Base-by-base conservation (phyloP, 345 rosid genomes). In the Firmiana major region DNA sequence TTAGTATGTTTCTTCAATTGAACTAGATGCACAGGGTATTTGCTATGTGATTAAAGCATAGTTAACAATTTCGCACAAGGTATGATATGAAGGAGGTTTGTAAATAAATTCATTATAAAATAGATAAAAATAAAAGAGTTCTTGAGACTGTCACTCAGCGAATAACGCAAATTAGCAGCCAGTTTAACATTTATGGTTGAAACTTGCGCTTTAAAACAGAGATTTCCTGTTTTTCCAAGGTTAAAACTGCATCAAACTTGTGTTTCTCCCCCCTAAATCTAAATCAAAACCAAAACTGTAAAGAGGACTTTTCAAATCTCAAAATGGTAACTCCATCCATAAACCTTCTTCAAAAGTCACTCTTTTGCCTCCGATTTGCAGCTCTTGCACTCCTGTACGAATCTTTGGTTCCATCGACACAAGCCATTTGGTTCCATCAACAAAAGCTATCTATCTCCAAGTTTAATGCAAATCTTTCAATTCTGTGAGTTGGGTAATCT, bases 401-500 rank as follows among this genome's bases (percentile, higher is more conserved):
- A 51, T 74, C 66, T 31, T 78, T 84, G 45, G 21, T 67, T 57
- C 67, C 85, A 6, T 28, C 71, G 16, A 26, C 68, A n/a, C 73
- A 73, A 48, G 15, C 76, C 63, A 34, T 71, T 78, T 84, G 45
- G 21, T 67, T 57, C 67, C 85, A 6, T 28, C 71, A n/a, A 26
- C 68, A n/a, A 75, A 73, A 48, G 15, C 76, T 58, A 34, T 71
- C 38, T 79, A 78, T 45, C 12, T 40, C 24, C 53, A 38, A 60
- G 22, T 57, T 49, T 46, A 89, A 87, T 66, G 74, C 59, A 74
- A 77, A 80, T 87, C 28, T 51, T 80, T 22, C 80, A 84, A 70
- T 75, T 85, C 55, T 85, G 86, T 42, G 81, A 89, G 77, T 49
- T 79, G 73, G 85, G 93, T n/a, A 71, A 84, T 66, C 88, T 88